Base-by-base conservation (phyloP, 169 alveolate species). In the Plasmodium reichenowi region DNA sequence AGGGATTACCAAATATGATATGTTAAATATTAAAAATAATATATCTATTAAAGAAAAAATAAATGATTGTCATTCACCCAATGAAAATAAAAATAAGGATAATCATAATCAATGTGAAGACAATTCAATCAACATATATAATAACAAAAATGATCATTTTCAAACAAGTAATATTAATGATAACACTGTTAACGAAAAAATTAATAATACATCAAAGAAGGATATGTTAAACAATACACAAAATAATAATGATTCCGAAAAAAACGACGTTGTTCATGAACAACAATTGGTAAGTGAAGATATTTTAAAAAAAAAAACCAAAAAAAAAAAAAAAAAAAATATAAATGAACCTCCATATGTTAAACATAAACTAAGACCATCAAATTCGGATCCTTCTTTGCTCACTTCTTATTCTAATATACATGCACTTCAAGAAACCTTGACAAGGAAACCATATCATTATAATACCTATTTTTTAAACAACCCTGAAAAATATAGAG, bases 361-460 rank as follows among this genome's bases (percentile, higher is more conserved):
- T 22, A 94, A 92, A 70, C 85, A 92, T 52, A 56, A 48, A 24
- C 88, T 91, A 32, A 89, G 85, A 50, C 95, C 94, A 1, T 72
- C 95, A 54, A 62, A 76, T 59, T 92, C 95, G 20, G 96, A 94
- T 56, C 96, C 96, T 29, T 75, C 95, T 32, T 64, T 86, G 10
- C 88, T 88, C 9, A 94, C 96, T 5, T 92, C 92, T 32, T 94
- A 92, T 62, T 68, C 89, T 63, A 89, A 92, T 52, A 74, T 78
- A 59, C 93, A 92, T 26, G 95, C 96, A 13, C 71, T 94, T 15
- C 96, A 94, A 74, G 95, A 92, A 24, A 70, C 96, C 13, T 17
- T 94, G n/a, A 64, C 66, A 66, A 73, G 89, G 38, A 86, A 52
- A 58, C 96, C 95, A 20, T 94, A 94, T 60, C 91, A 92, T 74